Base-by-base conservation (phyloP, 495 filamentous ascomycete genomes). In the Oleoguttula mirabilis region DNA sequence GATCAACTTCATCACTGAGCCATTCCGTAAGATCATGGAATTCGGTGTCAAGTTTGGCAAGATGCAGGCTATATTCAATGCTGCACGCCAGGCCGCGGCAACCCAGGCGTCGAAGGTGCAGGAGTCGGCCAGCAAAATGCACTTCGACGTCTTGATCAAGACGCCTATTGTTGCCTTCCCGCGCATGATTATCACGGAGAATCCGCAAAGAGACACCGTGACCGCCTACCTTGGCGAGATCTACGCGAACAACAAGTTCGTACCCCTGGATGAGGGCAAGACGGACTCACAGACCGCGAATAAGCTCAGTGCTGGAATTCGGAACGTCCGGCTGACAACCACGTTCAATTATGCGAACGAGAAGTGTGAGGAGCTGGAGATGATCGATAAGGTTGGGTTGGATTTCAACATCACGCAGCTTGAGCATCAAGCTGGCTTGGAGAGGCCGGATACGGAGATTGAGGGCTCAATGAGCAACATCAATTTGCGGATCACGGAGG, bases 21-120 rank as follows among this genome's bases (percentile, higher is more conserved):
- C 90, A 3, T 96, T 94, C 66, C 81, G 92, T 31, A 96, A 96
- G 63, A 98, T 98, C 46, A 84, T 96, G 62, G 83, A 94, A 55
- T 98, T 96, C 62, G 68, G 87, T 21, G 84, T 98, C 54, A 98
- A 98, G 52, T 98, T 98, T 55, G 90, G 90, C 43, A 93, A 93
- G 63, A 98, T 98, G 90, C 90, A 96, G 61, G 87, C 90, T 17
- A 87, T 98, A 35, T 96, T 94, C 70, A 96, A 98, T 59, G 88
- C 90, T 15, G 90, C 90, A 16, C 76, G 92, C 19, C 84, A 88
- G 60, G 90, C 90, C 38, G 90, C 90, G n/a, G 83, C 87, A 19
- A 88, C 82, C 45, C 88, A 94, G 59, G 90, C 90, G 5, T 92
- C 73, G 36, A 84, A 95, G 58, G 70, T 98, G 10, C 88, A 95